These are phyloP conservation scores for Pyrus bretschneideri DNA, from an alignment of 306 rosid genomes.

Conservation along the genomic window DNA sequence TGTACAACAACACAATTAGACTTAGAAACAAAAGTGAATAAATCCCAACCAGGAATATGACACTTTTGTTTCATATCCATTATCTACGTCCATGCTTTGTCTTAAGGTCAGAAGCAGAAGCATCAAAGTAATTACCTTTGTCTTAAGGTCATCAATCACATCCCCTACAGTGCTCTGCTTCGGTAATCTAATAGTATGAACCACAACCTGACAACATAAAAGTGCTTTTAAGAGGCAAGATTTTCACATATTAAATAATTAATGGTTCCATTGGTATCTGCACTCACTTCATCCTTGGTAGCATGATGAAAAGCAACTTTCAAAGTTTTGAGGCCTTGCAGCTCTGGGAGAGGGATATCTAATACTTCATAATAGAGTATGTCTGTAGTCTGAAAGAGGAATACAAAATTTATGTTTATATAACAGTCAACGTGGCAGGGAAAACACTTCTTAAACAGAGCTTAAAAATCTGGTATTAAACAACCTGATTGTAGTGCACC, in stretches of 20 bases:
- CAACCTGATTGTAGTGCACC: slow-evolving; percentile 66
- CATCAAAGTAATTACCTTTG: slow-evolving; percentile 37
- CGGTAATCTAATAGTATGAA: slow-evolving; percentile 66
- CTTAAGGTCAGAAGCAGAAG: slow-evolving; percentile 1
- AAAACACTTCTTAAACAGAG: not conserved
- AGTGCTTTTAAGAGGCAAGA: not conserved
- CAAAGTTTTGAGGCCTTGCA: slow-evolving; percentile 67
- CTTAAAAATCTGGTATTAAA: not conserved
- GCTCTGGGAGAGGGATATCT: slow-evolving; percentile 85
- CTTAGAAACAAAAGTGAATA: not conserved
- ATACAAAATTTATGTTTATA: not conserved
- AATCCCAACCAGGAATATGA: not conserved
- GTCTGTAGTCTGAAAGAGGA: slow-evolving; percentile 55
- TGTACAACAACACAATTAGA: not conserved
- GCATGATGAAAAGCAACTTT: slow-evolving; percentile 79
- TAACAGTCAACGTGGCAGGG: not conserved
- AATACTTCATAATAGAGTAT: slow-evolving; percentile 65
- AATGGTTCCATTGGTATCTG: not conserved
- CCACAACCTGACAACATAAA: slow-evolving; percentile 45
- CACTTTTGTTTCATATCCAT: not conserved
- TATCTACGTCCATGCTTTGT: not conserved
- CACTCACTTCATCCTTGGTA: slow-evolving; percentile 65
- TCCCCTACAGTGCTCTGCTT: slow-evolving; percentile 74
- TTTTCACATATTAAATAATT: not conserved
- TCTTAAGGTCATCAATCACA: slow-evolving; percentile 57